These are phyloP conservation scores for Musa balbisiana DNA, from an alignment of 202 grass and related monocot genomes.

Conservation along the genomic window DNA sequence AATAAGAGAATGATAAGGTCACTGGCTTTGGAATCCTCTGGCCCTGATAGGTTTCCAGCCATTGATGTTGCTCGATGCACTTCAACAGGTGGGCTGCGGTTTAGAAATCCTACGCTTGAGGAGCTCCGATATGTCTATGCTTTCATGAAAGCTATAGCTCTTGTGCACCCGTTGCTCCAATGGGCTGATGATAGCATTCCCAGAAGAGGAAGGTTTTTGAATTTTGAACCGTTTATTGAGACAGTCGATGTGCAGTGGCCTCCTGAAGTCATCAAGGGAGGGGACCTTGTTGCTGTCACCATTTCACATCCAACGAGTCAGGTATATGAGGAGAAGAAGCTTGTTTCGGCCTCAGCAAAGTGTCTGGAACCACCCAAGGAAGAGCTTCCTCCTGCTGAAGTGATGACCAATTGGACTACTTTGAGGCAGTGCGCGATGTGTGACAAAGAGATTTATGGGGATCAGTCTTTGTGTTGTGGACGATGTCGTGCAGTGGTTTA, in stretches of 20 bases:
- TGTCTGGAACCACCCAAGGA: conserved; percentile 32
- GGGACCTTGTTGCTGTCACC: conserved; percentile 26
- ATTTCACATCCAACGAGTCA: conserved; percentile 30
- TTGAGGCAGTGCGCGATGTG: conserved; percentile 29
- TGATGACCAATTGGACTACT: not conserved
- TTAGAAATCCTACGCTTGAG: conserved; percentile 30
- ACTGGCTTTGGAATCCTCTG: conserved; percentile 26
- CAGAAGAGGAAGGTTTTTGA: conserved; percentile 6
- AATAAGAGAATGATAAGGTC: conserved; percentile 33
- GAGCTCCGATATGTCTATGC: conserved; percentile 32
- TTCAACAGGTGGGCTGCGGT: conserved; percentile 26
- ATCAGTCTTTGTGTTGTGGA: conserved; percentile 32
- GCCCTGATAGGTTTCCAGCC: conserved; percentile 22
- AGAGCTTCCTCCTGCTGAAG: conserved; percentile 1
- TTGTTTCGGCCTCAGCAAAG: conserved; percentile 14
- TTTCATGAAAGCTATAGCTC: conserved; percentile 27
- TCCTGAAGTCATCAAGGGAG: conserved; percentile 16
- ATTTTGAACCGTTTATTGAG: conserved; percentile 38
- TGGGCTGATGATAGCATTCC: not conserved
- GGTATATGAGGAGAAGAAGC: conserved; percentile 36
- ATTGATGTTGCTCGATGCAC: conserved; percentile 31
- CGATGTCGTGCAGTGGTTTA: conserved; percentile 29
- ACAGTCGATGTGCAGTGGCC: conserved; percentile 37
- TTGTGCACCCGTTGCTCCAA: conserved; percentile 30
- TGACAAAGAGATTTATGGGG: conserved; percentile 25